Evolutionary conservation across 2,329 filamentous ascomycete species (phyloP).

Genomic region (Colletotrichum tamarilloi): DNA sequence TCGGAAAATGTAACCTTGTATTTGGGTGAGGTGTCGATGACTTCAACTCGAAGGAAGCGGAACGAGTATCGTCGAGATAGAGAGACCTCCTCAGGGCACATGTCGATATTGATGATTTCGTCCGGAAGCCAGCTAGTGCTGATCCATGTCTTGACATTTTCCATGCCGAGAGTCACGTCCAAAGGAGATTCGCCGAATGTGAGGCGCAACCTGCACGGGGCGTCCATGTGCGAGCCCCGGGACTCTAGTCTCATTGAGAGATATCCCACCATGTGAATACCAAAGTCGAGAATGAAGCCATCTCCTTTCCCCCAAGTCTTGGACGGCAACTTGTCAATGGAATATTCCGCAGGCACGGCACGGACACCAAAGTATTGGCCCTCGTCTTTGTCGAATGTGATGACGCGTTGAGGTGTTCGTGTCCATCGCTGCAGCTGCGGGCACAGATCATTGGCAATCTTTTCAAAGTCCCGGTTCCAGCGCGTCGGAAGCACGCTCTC

Average conservation of each 20-base stretch:
- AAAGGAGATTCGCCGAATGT: slow-evolving; percentile 50
- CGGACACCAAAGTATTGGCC: slow-evolving; percentile 39
- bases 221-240: slow-evolving; percentile 46
- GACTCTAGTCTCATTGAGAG: slow-evolving; percentile 43
- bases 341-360: slow-evolving; percentile 27
- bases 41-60: slow-evolving; percentile 46
- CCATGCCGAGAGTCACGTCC: slow-evolving; percentile 48
- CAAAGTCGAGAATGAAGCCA: slow-evolving; percentile 47
- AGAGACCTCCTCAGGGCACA: slow-evolving; percentile 43
- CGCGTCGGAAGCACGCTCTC: slow-evolving; percentile 25
- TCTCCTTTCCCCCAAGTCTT: slow-evolving; percentile 41
- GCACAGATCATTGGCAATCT: slow-evolving; percentile 21
- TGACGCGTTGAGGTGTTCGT: slow-evolving; percentile 33
- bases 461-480: slow-evolving; percentile 26
- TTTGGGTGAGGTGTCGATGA: slow-evolving; percentile 48
- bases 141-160: slow-evolving; percentile 49
- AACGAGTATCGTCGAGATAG: slow-evolving; percentile 47
- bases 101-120: slow-evolving; percentile 48
- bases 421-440: slow-evolving; percentile 35
- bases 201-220: slow-evolving; percentile 46
- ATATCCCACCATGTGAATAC: slow-evolving; percentile 46
- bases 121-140: slow-evolving; percentile 51
- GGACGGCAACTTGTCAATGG: slow-evolving; percentile 34
- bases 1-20: slow-evolving; percentile 46
- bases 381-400: slow-evolving; percentile 39